Evolutionary conservation across 352 stramenopile species (phyloP).

Genomic region (Sclerospora graminicola): DNA sequence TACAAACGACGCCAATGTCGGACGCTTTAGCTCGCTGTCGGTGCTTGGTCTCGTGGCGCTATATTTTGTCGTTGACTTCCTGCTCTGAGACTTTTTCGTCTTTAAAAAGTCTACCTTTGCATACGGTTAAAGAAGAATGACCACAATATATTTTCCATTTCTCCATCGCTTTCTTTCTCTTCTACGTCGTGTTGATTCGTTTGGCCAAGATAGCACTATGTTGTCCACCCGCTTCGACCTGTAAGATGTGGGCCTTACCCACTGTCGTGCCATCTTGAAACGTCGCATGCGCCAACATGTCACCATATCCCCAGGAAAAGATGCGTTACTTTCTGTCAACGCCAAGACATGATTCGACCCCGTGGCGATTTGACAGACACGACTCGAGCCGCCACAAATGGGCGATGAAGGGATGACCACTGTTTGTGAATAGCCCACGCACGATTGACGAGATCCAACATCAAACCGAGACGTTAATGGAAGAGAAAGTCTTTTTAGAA

Average conservation of each 20-base stretch:
- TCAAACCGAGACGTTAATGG: slow-evolving; percentile 35
- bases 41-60: no score
- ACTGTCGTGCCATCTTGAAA: no score
- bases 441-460: slow-evolving; percentile 55
- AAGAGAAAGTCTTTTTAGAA: slow-evolving; percentile 60
- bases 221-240: slow-evolving; percentile 77
- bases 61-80: no score
- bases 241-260: no score
- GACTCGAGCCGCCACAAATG: slow-evolving; percentile 13
- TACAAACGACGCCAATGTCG: no score
- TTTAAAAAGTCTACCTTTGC: no score
- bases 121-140: no score
- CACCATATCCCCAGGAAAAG: slow-evolving; percentile 89
- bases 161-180: no score
- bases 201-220: slow-evolving; percentile 73
- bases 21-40: no score
- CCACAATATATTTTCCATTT: no score
- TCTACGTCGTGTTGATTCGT: no score
- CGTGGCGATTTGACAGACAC: slow-evolving; percentile 42
- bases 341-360: slow-evolving; percentile 86
- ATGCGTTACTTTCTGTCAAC: slow-evolving; percentile 62
- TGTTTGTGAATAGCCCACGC: slow-evolving; percentile 49
- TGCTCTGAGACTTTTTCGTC: no score
- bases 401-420: slow-evolving; percentile 33
- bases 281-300: slow-evolving; percentile 68